Evolutionary conservation across 2,329 filamentous ascomycete genomes (phyloP).

Genomic region (Daldinia eschscholtzii): DNA sequence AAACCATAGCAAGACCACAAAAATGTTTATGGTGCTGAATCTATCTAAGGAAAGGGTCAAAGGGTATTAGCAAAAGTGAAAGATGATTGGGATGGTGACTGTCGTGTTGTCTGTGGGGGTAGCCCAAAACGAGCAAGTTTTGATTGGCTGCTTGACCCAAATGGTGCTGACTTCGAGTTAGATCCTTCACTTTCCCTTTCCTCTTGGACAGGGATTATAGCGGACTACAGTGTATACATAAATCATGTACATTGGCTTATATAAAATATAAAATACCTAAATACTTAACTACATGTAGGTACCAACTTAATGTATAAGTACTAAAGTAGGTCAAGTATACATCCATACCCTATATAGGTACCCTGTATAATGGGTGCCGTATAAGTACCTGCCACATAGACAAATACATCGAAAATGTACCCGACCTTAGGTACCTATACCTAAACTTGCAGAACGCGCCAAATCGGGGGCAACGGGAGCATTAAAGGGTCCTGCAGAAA

Average conservation of each 20-base stretch:
- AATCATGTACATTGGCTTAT: background rate
- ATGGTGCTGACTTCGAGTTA: constrained; percentile 47
- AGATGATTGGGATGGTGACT: constrained; percentile 44
- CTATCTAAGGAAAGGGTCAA: constrained; percentile 27
- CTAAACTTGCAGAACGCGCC: constrained; percentile 30
- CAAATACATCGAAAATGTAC: constrained; percentile 4
- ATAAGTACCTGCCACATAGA: background rate
- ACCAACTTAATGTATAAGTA: too few relatives aligned
- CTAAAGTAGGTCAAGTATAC: too few relatives aligned
- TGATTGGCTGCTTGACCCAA: constrained; percentile 55
- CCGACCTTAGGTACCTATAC: background rate
- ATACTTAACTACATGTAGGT: background rate
- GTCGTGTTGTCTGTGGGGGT: constrained; percentile 49
- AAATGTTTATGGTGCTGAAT: constrained; percentile 18
- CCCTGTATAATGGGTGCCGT: too few relatives aligned
- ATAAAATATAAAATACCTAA: too few relatives aligned
- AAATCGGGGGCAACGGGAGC: constrained; percentile 32
- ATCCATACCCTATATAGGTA: too few relatives aligned
- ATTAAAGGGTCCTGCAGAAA: constrained; percentile 40
- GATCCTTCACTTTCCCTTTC: constrained; percentile 38
- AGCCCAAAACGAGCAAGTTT: constrained; percentile 60
- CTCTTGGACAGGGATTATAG: constrained; percentile 22
- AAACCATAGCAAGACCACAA: constrained; percentile 15
- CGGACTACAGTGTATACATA: background rate
- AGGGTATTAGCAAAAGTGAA: constrained; percentile 38